Conservation (phyloP, 805 yeast genomes). For the Candida pini region DNA sequence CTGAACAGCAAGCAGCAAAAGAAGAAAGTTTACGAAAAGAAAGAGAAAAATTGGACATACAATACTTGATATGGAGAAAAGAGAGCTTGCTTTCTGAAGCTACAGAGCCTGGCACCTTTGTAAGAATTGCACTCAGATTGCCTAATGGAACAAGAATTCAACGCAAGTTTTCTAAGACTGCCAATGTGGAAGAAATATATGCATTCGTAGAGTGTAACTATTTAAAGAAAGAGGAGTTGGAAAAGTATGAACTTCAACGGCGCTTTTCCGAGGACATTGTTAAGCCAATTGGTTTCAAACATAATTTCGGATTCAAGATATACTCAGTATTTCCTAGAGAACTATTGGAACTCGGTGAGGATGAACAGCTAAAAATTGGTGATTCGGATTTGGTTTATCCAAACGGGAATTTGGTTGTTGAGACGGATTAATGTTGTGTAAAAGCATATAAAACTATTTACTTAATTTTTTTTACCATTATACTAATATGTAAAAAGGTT, state of each 20-base stretch:
- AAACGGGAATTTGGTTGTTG: slow-evolving; percentile 51
- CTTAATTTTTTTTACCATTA: too few species aligned
- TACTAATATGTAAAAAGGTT: too few species aligned
- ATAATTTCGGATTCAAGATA: slow-evolving; percentile 44
- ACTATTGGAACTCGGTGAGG: slow-evolving; percentile 30
- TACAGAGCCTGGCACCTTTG: slow-evolving; percentile 24
- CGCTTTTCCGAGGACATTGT: slow-evolving; percentile 25
- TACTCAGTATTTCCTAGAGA: slow-evolving; percentile 54
- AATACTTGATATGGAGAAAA: slow-evolving; percentile 49
- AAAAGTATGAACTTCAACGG: slow-evolving; percentile 21
- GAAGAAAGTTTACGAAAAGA: slow-evolving; percentile 13
- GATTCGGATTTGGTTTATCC: slow-evolving; percentile 52
- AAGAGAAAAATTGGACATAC: slow-evolving; percentile 15
- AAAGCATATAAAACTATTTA: too few species aligned
- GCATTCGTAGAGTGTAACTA: slow-evolving; percentile 57
- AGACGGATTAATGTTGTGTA: slow-evolving; percentile 6
- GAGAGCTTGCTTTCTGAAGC: slow-evolving; percentile 17
- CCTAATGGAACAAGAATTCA: slow-evolving; percentile 56
- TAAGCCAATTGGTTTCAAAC: slow-evolving; percentile 33
- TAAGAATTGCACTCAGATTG: slow-evolving; percentile 68
- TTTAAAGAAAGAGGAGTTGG: slow-evolving; percentile 23
- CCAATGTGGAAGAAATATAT: slow-evolving; percentile 57
- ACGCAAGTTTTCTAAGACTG: slow-evolving; percentile 40
- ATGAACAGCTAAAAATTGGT: slow-evolving; percentile 24
- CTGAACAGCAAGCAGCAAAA: slow-evolving; percentile 26